Conservation (phyloP, 2,329 filamentous ascomycete species). For the Aspergillus transmontanensis region DNA sequence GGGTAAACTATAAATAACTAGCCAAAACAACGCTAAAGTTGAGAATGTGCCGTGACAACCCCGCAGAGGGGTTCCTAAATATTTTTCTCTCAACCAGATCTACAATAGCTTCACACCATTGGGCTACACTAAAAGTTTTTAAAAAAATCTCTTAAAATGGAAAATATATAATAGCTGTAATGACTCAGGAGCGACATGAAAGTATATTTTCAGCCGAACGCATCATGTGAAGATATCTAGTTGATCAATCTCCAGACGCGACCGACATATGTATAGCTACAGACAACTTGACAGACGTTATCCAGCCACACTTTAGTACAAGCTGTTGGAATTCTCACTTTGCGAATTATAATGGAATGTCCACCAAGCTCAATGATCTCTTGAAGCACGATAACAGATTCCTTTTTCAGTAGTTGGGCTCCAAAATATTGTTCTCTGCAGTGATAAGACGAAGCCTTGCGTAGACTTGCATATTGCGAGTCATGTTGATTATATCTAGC, state of each 20-base stretch:
- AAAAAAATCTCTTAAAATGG: too few species aligned
- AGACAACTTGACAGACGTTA: neutral
- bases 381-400: neutral
- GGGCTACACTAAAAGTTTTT: too few species aligned
- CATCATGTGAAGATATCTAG: neutral
- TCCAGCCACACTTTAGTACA: neutral
- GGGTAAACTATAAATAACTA: too few species aligned
- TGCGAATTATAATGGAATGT: neutral
- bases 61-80: too few species aligned
- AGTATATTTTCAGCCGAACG: neutral
- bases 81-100: too few species aligned
- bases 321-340: neutral
- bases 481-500: neutral
- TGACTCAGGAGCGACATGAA: neutral
- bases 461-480: neutral
- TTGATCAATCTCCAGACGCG: neutral
- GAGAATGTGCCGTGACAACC: too few species aligned
- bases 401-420: neutral
- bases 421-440: neutral
- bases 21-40: too few species aligned
- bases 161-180: too few species aligned
- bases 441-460: neutral
- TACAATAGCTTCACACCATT: too few species aligned
- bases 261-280: neutral
- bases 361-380: neutral